Evolutionary conservation across 2,329 filamentous ascomycete genomes (phyloP), one percentile per base, ranked within the genome.

Genomic region (Gaeumannomyces tritici): DNA sequence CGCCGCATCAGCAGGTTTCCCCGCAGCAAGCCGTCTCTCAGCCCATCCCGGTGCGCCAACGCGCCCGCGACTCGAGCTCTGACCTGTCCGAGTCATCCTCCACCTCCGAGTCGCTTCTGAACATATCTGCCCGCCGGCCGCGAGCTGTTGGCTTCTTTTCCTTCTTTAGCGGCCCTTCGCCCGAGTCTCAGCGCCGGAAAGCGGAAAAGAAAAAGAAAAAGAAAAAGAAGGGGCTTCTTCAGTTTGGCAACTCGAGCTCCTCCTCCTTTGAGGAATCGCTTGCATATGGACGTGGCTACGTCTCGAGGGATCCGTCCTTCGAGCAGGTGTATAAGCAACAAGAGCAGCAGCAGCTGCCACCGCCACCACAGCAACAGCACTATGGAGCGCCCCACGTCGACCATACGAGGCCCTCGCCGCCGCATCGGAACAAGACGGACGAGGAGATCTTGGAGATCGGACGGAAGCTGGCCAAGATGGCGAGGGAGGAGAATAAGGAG

Each of bases 361-460:
- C 9, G 31, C 31, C 9, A 57, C 65, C 63, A 29, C 61, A 64
- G 31, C 62, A 64, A 27, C 64, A 67, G 31, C 66, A 68, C 31
- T 62, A 59, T n/a, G 62, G 51, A 28, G 26, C 54, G 13, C 54
- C 60, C 13, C 55, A 27, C 61, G 56, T 24, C 42, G 21, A 55
- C 26, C 57, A 59, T 51, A 60, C 64, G 18, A 59, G 26, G 56
- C 27, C 59, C 59, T 62, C 60, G 47, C 47, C 31, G 15, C 61
- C 56, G 59, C 63, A 69, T 59, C 70, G 75, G 42, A 74, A 73
- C 62, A 77, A 79, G 67, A 80, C 81, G 1, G 82, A 85, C 64
- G 81, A 84, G 64, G 83, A 86, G 71, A 85, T 86, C 35, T 69
- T 83, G 62, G 77, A 79, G 62, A 75, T 86, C 56, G 83, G 83